Conservation (phyloP, 768 basidiomycete genomes). For the Nevesoporus exiguus region DNA sequence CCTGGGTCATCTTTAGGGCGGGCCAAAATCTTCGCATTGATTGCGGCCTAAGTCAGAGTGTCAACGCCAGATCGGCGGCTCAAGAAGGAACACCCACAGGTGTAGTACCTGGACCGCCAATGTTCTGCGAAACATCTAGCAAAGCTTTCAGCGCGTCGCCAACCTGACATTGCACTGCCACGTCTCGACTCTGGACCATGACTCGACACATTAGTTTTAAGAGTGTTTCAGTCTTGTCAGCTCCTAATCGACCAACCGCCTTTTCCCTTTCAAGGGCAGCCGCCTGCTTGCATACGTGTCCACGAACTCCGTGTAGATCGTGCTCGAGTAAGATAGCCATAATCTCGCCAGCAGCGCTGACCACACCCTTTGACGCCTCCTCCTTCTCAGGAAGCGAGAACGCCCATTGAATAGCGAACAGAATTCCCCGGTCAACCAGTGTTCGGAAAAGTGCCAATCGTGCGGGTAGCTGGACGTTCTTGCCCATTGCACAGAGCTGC, state of each 20-base stretch:
- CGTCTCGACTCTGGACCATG: constrained; percentile 73
- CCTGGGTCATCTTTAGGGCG: constrained; percentile 78
- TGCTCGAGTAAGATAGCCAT: constrained; percentile 85
- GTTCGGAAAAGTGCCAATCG: constrained; percentile 83
- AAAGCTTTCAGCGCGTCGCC: constrained; percentile 83
- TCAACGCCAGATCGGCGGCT: constrained; percentile 3
- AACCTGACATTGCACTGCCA: constrained; percentile 87
- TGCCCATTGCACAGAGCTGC: constrained; percentile 92
- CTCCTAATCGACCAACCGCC: constrained; percentile 50
- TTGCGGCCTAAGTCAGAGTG: constrained; percentile 21
- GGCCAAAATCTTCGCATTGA: constrained; percentile 44
- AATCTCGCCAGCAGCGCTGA: constrained; percentile 83
- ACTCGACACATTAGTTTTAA: constrained; percentile 72
- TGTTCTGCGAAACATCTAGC: constrained; percentile 66
- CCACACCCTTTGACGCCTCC: constrained; percentile 48
- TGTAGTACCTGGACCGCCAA: constrained; percentile 35
- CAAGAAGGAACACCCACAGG: constrained; percentile 26
- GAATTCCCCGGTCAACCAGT: constrained; percentile 82
- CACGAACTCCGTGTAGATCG: constrained; percentile 81
- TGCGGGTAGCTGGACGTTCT: constrained; percentile 88
- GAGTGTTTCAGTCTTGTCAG: constrained; percentile 68
- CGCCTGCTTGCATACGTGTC: constrained; percentile 81
- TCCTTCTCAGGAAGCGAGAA: constrained; percentile 65
- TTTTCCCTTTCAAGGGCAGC: constrained; percentile 66
- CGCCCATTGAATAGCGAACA: constrained; percentile 93